Evolutionary conservation across 1,284 basidiomycete species (phyloP).

Genomic region (Nidula niveotomentosa): DNA sequence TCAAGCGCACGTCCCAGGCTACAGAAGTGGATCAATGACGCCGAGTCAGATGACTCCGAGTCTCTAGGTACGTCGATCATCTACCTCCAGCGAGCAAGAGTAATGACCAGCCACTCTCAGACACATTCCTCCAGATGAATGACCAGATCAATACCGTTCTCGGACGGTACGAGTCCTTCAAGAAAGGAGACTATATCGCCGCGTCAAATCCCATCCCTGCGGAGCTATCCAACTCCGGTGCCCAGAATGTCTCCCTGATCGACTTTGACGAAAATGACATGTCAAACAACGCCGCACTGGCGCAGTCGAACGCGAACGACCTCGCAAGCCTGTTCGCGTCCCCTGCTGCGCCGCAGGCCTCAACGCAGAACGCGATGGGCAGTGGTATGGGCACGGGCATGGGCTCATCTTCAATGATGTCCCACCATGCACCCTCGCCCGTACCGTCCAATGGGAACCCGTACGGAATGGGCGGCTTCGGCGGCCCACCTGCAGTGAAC

Average conservation of each 20-base stretch:
- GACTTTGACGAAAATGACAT: conserved; percentile 63
- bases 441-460: conserved; percentile 11
- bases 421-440: conserved; percentile 9
- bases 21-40: conserved; percentile 98
- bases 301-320: conserved; percentile 39
- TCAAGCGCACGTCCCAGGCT: conserved; percentile 88
- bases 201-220: conserved; percentile 65
- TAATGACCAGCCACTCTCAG: conserved; percentile 34
- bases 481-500: no score
- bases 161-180: conserved; percentile 89
- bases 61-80: conserved; percentile 68
- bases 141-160: conserved; percentile 96
- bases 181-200: conserved; percentile 80
- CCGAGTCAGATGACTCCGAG: conserved; percentile 78
- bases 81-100: not conserved
- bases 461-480: not conserved
- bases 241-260: conserved; percentile 56
- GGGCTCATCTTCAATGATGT: not conserved
- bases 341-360: conserved; percentile 11
- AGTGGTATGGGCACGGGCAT: not conserved
- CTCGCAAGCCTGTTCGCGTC: conserved; percentile 55
- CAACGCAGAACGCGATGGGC: not conserved
- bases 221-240: conserved; percentile 41
- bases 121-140: conserved; percentile 94
- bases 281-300: conserved; percentile 18